These are phyloP conservation scores for Amesomyces nigricolor DNA, from an alignment of 2,329 filamentous ascomycete species.

Conservation along the genomic window DNA sequence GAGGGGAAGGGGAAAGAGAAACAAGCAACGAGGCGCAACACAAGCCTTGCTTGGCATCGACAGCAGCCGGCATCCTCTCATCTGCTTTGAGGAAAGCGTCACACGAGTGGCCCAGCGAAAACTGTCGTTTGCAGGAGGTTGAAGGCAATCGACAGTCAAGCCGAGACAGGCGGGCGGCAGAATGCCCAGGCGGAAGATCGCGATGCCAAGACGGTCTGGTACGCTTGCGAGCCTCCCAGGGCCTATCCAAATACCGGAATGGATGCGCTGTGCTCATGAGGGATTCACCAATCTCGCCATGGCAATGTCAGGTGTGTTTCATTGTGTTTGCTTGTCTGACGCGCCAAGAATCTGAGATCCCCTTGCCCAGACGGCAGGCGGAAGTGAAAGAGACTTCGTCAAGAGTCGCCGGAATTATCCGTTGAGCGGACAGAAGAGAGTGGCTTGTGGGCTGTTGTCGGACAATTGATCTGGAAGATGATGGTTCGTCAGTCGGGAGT, in stretches of 20 bases:
- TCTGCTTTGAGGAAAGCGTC: conserved; percentile 1
- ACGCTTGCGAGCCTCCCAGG: conserved; percentile 9
- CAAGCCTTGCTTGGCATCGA: conserved; percentile 13
- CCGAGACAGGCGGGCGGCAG: conserved; percentile 11
- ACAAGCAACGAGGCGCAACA: conserved; percentile 14
- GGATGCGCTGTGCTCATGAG: conserved; percentile 4
- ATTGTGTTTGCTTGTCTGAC: conserved; percentile 4
- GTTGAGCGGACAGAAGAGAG: background rate
- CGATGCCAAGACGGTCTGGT: conserved; percentile 24
- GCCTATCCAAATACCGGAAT: conserved; percentile 2
- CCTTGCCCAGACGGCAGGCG: background rate
- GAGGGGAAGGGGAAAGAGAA: conserved; percentile 9
- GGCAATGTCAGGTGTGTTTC: background rate
- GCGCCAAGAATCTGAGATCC: background rate
- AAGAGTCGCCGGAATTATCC: no score
- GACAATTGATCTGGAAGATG: no score
- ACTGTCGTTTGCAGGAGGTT: background rate
- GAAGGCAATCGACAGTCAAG: conserved; percentile 1
- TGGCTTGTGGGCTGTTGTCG: background rate
- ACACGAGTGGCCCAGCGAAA: background rate
- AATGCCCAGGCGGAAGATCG: conserved; percentile 28
- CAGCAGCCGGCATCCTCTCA: background rate
- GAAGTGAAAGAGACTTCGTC: no score
- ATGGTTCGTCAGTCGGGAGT: no score
- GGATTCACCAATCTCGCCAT: background rate